Evolutionary conservation across 169 alveolate species (phyloP).

Genomic region (Plasmodium gallinaceum): DNA sequence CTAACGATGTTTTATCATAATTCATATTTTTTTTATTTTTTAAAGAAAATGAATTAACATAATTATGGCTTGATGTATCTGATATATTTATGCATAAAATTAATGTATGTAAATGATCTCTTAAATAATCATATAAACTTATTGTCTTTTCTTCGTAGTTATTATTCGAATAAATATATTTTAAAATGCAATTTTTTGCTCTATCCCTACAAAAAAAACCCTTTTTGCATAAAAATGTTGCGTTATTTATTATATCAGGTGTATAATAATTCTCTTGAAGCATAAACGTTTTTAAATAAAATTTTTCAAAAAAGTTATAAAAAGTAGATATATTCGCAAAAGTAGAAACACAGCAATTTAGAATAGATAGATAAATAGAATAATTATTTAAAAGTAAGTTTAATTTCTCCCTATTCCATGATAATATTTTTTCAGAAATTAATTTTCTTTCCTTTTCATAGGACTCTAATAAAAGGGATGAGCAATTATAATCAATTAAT

Average conservation of each 20-base stretch:
- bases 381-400: conserved; percentile 19
- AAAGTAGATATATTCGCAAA: conserved; percentile 3
- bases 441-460: conserved; percentile 47
- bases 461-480: conserved; percentile 11
- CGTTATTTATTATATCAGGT: not conserved
- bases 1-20: conserved; percentile 17
- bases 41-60: not conserved
- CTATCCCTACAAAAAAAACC: conserved; percentile 24
- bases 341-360: conserved; percentile 17
- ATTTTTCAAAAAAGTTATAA: conserved; percentile 8
- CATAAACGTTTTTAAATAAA: conserved; percentile 36
- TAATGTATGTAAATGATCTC: conserved; percentile 32
- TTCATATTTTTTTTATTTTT: not conserved
- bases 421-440: conserved; percentile 27
- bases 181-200: conserved; percentile 44
- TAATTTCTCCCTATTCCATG: conserved; percentile 44
- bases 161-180: not conserved
- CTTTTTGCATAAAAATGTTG: not conserved
- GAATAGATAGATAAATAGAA: not conserved
- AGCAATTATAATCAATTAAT: conserved; percentile 2
- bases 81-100: conserved; percentile 30
- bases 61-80: not conserved
- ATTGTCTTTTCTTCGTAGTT: conserved; percentile 13
- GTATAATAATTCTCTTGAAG: conserved; percentile 22
- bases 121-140: conserved; percentile 30